Percentiles rank a stretch among this genome's conserved stretches.
Conservation (phyloP, 1,284 basidiomycete species). For the Cystobasidiaceae sp. region DNA sequence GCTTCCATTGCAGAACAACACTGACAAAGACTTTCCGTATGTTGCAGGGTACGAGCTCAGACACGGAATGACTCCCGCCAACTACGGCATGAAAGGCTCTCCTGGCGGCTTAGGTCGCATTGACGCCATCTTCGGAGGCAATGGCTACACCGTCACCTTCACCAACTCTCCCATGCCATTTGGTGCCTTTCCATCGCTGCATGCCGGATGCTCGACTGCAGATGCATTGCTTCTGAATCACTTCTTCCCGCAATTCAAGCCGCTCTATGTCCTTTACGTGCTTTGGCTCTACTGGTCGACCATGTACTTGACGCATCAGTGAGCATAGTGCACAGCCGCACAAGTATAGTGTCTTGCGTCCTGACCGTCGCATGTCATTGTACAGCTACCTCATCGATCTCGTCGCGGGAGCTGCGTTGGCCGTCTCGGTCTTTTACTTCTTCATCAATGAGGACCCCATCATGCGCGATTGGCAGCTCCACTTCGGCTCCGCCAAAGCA, state of each 20-base stretch:
- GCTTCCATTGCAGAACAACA: too few species aligned
- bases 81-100: conserved; percentile 86
- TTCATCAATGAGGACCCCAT: conserved; percentile 67
- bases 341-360: not conserved
- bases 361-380: not conserved
- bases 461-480: conserved; percentile 28
- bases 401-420: conserved; percentile 85
- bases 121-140: conserved; percentile 74
- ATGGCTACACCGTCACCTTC: conserved; percentile 78
- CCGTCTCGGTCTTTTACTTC: conserved; percentile 79
- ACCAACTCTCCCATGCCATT: conserved; percentile 88
- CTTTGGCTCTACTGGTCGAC: conserved; percentile 94
- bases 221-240: conserved; percentile 90
- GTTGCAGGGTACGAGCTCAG: conserved; percentile 98
- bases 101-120: conserved; percentile 89
- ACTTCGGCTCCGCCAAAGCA: conserved; percentile 2
- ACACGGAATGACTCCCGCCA: conserved; percentile 89
- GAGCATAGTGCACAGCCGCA: not conserved
- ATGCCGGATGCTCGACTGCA: conserved; percentile 84
- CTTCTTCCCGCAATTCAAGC: conserved; percentile 68
- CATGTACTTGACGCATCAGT: conserved; percentile 89
- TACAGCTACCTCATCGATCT: conserved; percentile 84
- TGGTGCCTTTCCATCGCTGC: conserved; percentile 92
- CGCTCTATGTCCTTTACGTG: conserved; percentile 66
- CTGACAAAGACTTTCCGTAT: too few species aligned